phyloP scores from a whole-genome alignment of 768 basidiomycete genomes.

The Serpula lacrymans region DNA sequence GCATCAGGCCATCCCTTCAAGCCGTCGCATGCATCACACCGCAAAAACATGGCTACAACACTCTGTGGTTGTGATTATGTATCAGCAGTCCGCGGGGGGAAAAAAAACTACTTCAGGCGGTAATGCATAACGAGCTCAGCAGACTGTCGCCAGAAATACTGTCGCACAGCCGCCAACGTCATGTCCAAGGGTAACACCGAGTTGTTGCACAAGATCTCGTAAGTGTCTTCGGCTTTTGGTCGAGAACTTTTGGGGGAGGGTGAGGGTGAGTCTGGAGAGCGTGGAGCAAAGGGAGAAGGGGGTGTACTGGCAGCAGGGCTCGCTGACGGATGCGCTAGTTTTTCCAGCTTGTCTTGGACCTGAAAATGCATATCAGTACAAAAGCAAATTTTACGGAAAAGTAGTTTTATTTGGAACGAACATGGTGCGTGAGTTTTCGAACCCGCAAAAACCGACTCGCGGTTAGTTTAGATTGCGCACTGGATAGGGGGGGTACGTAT shows the following conservation, averaged over 20 bases:
- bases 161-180: constrained; percentile 87
- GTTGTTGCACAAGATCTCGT: constrained; percentile 89
- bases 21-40: too few species aligned
- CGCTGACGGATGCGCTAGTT: constrained; percentile 33
- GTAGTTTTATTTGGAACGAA: constrained; percentile 33
- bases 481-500: constrained; percentile 25
- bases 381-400: not conserved
- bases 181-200: constrained; percentile 79
- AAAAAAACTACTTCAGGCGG: constrained; percentile 40
- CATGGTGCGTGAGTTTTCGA: constrained; percentile 80
- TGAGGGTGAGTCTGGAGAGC: constrained; percentile 26
- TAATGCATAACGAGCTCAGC: constrained; percentile 77
- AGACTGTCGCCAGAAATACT: constrained; percentile 82
- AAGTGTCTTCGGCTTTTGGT: constrained; percentile 58
- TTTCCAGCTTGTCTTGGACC: constrained; percentile 84
- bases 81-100: too few species aligned
- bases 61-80: too few species aligned
- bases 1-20: too few species aligned
- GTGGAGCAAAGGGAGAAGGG: constrained; percentile 33
- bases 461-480: constrained; percentile 80
- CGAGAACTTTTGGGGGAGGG: constrained; percentile 18
- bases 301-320: constrained; percentile 27
- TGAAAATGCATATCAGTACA: constrained; percentile 21
- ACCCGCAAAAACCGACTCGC: constrained; percentile 84
- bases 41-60: too few species aligned